These are phyloP conservation scores for Hypholoma fasciculare DNA, from an alignment of 768 basidiomycete species.

Conservation along the genomic window DNA sequence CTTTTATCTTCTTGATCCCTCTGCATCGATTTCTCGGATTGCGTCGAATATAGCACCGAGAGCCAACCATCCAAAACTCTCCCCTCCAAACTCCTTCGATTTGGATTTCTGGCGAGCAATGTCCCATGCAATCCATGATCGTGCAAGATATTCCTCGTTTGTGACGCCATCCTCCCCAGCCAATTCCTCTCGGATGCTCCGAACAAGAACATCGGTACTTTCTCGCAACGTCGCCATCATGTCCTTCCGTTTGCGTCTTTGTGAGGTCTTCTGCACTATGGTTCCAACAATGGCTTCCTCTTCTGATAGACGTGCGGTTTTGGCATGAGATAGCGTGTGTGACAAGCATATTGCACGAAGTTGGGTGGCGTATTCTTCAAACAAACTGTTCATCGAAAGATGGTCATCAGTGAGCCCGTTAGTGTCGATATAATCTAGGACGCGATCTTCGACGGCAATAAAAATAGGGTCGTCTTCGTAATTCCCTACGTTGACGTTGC, in stretches of 20 bases:
- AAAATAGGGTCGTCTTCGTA: slow-evolving; percentile 11
- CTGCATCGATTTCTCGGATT: slow-evolving; percentile 44
- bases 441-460: slow-evolving; percentile 21
- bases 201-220: slow-evolving; percentile 52
- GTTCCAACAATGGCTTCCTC: slow-evolving; percentile 69
- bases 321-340: slow-evolving; percentile 45
- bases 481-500: slow-evolving; percentile 5
- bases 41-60: slow-evolving; percentile 59
- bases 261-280: slow-evolving; percentile 61
- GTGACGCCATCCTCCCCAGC: slow-evolving; percentile 45
- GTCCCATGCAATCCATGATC: slow-evolving; percentile 59
- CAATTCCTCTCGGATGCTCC: slow-evolving; percentile 48
- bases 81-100: slow-evolving; percentile 50
- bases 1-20: slow-evolving; percentile 8
- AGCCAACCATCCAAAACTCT: slow-evolving; percentile 63
- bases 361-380: slow-evolving; percentile 43
- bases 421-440: slow-evolving; percentile 32
- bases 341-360: slow-evolving; percentile 47
- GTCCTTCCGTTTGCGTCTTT: slow-evolving; percentile 53
- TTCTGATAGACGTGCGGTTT: slow-evolving; percentile 48
- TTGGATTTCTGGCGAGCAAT: slow-evolving; percentile 31
- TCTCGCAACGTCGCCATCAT: slow-evolving; percentile 57
- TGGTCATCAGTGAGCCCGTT: slow-evolving; percentile 11
- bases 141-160: slow-evolving; percentile 38
- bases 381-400: slow-evolving; percentile 34